Percentiles rank a stretch among this genome's conserved stretches.
Conservation (phyloP, 2,329 filamentous ascomycete genomes). For the Paracorniculantispora psalliotae region DNA sequence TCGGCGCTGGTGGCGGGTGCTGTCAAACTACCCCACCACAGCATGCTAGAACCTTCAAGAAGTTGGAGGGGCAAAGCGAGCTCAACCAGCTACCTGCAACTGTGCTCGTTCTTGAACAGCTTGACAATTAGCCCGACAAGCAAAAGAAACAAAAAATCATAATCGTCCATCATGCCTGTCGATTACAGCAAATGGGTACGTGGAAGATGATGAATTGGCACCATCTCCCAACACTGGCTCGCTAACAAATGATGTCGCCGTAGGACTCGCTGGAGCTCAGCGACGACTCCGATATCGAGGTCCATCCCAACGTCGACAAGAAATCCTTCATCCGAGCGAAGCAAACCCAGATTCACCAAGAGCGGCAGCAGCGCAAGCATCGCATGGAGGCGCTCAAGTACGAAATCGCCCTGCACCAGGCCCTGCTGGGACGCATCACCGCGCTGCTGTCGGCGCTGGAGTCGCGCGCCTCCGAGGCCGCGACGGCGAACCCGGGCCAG, state of each 20-base stretch:
- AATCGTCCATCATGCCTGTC: constrained; percentile 40
- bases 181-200: constrained; percentile 67
- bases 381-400: constrained; percentile 91
- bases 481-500: constrained; percentile 62
- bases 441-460: constrained; percentile 69
- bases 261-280: constrained; percentile 91
- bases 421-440: constrained; percentile 78
- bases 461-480: constrained; percentile 63
- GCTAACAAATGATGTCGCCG: constrained; percentile 13
- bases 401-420: constrained; percentile 89
- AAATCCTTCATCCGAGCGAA: constrained; percentile 97
- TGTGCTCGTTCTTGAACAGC: constrained; percentile 11
- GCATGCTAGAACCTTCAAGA: constrained; percentile 18
- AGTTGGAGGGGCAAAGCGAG: constrained; percentile 11
- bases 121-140: constrained; percentile 8
- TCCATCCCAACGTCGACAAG: constrained; percentile 98
- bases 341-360: constrained; percentile 92
- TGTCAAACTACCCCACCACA: constrained; percentile 6
- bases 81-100: not conserved
- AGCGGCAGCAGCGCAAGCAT: constrained; percentile 77
- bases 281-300: constrained; percentile 96
- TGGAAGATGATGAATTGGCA: constrained; percentile 8
- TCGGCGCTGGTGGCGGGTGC: not conserved
- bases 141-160: constrained; percentile 16
- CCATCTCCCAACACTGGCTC: not conserved